These are phyloP conservation scores for Aspergillus uvarum DNA, from an alignment of 2,329 filamentous ascomycete genomes.

Conservation along the genomic window DNA sequence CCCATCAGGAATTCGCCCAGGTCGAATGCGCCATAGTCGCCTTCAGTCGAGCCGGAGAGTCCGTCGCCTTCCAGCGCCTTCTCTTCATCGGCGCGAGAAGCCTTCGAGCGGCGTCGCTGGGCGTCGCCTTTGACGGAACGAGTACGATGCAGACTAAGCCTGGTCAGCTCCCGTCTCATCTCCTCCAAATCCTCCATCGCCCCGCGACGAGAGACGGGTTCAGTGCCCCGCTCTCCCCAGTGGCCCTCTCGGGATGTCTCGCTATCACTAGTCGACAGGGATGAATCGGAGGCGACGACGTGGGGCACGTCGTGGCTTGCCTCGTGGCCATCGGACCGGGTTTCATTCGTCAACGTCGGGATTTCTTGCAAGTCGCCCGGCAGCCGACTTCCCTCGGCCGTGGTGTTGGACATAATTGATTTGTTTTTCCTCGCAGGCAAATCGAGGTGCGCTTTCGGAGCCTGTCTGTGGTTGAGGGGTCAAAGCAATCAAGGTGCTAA, in stretches of 20 bases:
- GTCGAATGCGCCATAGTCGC: slow-evolving; percentile 56
- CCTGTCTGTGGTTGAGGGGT: not conserved
- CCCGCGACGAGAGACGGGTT: slow-evolving; percentile 51
- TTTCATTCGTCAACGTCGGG: slow-evolving; percentile 8
- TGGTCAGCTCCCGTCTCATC: slow-evolving; percentile 56
- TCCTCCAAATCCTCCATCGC: slow-evolving; percentile 62
- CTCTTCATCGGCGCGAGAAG: slow-evolving; percentile 38
- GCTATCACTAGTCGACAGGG: slow-evolving; percentile 18
- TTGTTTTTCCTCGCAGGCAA: not conserved
- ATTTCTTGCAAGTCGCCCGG: slow-evolving; percentile 10
- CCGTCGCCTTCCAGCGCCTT: slow-evolving; percentile 48
- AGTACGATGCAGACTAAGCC: slow-evolving; percentile 49
- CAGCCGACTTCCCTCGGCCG: not conserved
- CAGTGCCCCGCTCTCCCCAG: slow-evolving; percentile 64
- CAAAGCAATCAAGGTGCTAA: not conserved
- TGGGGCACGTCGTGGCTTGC: not conserved
- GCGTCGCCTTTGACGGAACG: slow-evolving; percentile 30
- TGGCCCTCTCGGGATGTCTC: slow-evolving; percentile 46
- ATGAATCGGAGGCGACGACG: slow-evolving; percentile 13
- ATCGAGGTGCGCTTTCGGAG: not conserved
- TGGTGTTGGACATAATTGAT: not conserved
- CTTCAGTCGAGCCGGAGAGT: slow-evolving; percentile 16
- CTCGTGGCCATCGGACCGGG: not conserved
- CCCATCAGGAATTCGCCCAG: slow-evolving; percentile 69
- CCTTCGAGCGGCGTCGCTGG: slow-evolving; percentile 27